Evolutionary conservation across 2,329 filamentous ascomycete genomes (phyloP), one percentile per base, ranked within the genome.

Genomic region (Cladorrhinum sp.): DNA sequence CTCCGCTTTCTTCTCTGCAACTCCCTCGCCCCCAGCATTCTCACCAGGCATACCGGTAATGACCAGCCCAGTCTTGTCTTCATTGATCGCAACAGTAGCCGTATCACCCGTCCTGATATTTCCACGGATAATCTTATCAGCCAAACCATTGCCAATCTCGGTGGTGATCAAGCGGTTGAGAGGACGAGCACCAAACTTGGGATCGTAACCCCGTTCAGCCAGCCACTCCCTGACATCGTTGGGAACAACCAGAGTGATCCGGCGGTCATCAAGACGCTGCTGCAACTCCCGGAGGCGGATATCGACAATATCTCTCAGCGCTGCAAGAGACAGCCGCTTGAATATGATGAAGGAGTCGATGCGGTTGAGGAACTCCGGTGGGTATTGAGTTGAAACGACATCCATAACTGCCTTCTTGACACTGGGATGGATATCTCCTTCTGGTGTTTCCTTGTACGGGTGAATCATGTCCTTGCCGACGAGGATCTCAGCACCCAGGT

Each of bases 311-410:
- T 96, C 93, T 28, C 92, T 84, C 60, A 98, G 82, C 16, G 94
- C 93, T 18, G 82, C 79, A 28, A 82, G 83, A 0, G 91, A 91
- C 1, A 98, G 83, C 8, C 94, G 86, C 76, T 93, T 94, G 82
- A 98, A 98, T 71, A 98, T 80, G 73, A 98, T 97, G 78, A 98
- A 97, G 63, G 96, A 94, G 75, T 98, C 94, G 64, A 98, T 92
- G 20, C 95, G 86, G 77, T 99, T 98, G 65, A 98, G 83, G 80
- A 98, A 99, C 73, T 98, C 95, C 2, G 95, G 95, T 4, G 94
- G 87, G 72, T 97, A 88, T 56, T 78, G 80, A 8, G 81, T 75
- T 18, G 88, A 81, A 1, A 98, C 93, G 16, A 96, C 87, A 70
- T 96, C 90, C 87, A 98, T 92, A 58, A 98, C 93, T 0, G 90